Evolutionary conservation across 768 basidiomycete species (phyloP).

Genomic region (Trametes sanguinea): DNA sequence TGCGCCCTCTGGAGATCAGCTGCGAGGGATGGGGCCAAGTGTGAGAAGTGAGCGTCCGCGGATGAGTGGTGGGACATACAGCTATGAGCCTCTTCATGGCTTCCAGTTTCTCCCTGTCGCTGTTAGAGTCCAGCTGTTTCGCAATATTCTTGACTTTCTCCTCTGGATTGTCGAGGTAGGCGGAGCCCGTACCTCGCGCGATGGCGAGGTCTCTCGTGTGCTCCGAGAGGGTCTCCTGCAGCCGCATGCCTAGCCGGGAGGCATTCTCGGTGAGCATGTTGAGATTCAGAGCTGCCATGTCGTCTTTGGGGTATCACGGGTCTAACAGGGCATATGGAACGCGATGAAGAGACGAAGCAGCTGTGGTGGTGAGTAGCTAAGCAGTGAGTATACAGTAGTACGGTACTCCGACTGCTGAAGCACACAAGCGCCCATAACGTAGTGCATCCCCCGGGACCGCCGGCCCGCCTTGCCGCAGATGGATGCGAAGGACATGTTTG

Average conservation of each 20-base stretch:
- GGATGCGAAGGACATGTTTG: not conserved
- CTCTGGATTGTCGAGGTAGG: constrained; percentile 70
- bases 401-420: not conserved
- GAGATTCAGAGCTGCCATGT: constrained; percentile 26
- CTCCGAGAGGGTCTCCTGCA: constrained; percentile 83
- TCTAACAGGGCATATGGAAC: not conserved
- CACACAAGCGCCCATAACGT: constrained; percentile 13
- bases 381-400: not conserved
- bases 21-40: constrained; percentile 33
- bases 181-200: constrained; percentile 52
- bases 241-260: constrained; percentile 75
- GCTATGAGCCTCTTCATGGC: constrained; percentile 95
- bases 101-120: constrained; percentile 89
- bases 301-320: not conserved
- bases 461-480: not conserved
- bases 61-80: constrained; percentile 49
- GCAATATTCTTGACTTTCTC: constrained; percentile 83
- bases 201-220: constrained; percentile 73
- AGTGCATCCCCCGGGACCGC: not conserved
- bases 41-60: not conserved
- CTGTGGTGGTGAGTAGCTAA: no score
- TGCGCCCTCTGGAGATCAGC: constrained; percentile 91
- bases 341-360: not conserved
- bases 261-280: constrained; percentile 76
- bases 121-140: constrained; percentile 84